Base-by-base conservation (phyloP, 106 monocot genomes). In the Dendrobium officinale region DNA sequence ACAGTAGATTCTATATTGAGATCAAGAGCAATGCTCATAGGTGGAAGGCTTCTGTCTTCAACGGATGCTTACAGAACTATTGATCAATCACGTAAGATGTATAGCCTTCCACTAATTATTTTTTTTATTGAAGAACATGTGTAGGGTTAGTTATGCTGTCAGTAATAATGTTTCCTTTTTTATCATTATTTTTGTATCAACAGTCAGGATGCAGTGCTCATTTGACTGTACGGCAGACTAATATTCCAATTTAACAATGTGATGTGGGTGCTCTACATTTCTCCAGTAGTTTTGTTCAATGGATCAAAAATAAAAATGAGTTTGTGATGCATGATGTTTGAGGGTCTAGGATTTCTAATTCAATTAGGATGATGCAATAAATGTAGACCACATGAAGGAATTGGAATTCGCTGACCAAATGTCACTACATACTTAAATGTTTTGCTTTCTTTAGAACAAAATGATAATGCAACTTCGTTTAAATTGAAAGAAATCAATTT, bases 31-130 rank as follows among this genome's bases (percentile, higher is more conserved):
- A 55, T 89, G 84, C 78, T 91, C 79, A 83, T 91, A 73, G 81
- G 91, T 85, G 98, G 95, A 83, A 92, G 95, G 86, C 91, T 99
- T 84, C 91, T 99, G 88, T 91, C 88, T n/a, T 81, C 89, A 80
- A 13, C 81, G 51, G 89, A 95, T 80, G 88, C 87, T 77, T 89
- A 87, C 51, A 42, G 51, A 55, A 55, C 80, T 55, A 81, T 93
- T 82, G 89, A 99, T 79, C 80, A 83, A 77, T 77, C 89, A 79
- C 83, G 98, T 95, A 93, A 86, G 84, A 80, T 59, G 1, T 43
- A 44, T 74, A 43, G 74, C 4, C 74, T 20, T 74, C n/a, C 43
- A 74, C 19, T 74, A 19, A 9, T 72, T 29, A 42, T 74, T 74
- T 42, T 64, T 37, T 74, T 74, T 8, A 42, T n/a, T n/a, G 42